These are phyloP conservation scores for Hevea brasiliensis DNA, from an alignment of 345 rosid genomes.

Conservation along the genomic window DNA sequence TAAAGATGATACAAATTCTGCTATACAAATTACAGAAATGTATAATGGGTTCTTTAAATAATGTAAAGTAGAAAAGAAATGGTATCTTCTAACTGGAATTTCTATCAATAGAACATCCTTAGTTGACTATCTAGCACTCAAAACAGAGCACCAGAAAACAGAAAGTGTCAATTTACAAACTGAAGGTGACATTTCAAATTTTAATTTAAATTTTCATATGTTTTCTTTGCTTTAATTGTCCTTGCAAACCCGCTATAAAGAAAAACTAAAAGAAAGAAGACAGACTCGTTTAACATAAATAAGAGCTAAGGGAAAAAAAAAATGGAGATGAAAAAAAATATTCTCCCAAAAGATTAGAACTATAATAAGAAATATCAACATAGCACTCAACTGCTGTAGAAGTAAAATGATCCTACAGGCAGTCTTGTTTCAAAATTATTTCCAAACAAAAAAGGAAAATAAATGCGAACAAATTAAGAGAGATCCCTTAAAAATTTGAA, in stretches of 20 bases:
- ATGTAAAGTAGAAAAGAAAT: neutral
- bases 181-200: neutral
- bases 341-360: neutral
- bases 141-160: constrained; percentile 1
- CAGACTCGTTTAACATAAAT: neutral
- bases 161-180: constrained; percentile 7
- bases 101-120: neutral
- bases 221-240: neutral
- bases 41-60: neutral
- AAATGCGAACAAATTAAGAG: constrained; percentile 4
- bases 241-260: neutral
- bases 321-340: neutral
- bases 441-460: constrained; percentile 8
- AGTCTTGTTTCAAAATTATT: neutral
- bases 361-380: neutral
- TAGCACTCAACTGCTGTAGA: neutral
- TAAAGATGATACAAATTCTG: neutral
- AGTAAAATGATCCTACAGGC: neutral
- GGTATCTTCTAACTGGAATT: neutral
- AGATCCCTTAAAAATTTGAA: neutral
- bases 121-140: neutral
- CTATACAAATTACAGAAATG: neutral
- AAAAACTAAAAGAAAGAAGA: neutral
- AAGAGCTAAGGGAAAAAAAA: neutral
- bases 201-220: neutral